Evolutionary conservation across 2,329 filamentous ascomycete species (phyloP), one percentile per base, ranked within the genome.

Genomic region (Alternaria hordeiaustralica): DNA sequence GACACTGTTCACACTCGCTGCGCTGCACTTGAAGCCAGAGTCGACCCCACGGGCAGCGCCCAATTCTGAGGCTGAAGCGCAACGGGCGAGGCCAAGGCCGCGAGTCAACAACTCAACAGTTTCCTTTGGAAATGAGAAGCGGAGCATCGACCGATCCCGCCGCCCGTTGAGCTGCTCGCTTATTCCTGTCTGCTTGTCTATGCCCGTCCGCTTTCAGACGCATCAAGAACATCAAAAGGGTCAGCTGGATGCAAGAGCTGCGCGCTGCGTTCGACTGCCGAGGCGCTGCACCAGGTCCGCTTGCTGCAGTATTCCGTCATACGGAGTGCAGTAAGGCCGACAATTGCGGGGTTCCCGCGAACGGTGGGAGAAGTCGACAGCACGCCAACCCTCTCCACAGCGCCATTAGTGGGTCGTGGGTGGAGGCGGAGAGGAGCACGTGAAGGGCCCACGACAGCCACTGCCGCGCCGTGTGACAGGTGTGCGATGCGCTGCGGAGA

Each of bases 51-150:
- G 12, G 45, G 30, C 46, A 44, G 49, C 49, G 56, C 61, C 61
- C 44, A 56, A 54, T 36, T 45, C 41, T 50, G 64, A 64, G 25
- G 60, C 53, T 65, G 28, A 50, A 63, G 62, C 61, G 68, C 64
- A 61, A 63, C 61, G 59, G 66, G 60, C 67, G 63, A 50, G 66
- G 60, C 65, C 68, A 65, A 47, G 66, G 60, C 65, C 64, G 56
- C 62, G 63, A 63, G 66, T 68, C 70, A 72, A 71, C 70, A 72
- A 62, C 67, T 73, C 71, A 73, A 73, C 71, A 73, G 63, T 61
- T 60, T 63, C 54, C 60, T 60, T 66, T 64, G 66, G 67, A 67
- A 65, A 72, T 71, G 64, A 70, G 59, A 64, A 61, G 64, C 69
- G 67, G 71, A 70, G 65, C 65, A 65, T 55, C 36, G 53, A 36